Evolutionary conservation across 2,329 filamentous ascomycete genomes (phyloP).

Genomic region (Cladophialophora bantiana): DNA sequence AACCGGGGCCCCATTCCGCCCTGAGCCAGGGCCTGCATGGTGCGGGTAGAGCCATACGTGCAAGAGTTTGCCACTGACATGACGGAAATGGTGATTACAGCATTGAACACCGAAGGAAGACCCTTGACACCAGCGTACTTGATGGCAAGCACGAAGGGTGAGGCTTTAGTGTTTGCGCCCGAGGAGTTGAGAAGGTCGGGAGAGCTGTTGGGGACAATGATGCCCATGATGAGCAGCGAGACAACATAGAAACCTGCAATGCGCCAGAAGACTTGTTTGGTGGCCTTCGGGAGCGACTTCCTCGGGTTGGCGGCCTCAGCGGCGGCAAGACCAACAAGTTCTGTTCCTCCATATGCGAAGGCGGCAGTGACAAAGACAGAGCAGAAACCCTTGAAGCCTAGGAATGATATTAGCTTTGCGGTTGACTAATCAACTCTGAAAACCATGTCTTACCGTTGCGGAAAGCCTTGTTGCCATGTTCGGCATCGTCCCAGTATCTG

Average conservation of each 20-base stretch:
- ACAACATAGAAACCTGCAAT: slow-evolving; percentile 91
- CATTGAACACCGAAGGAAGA: slow-evolving; percentile 89
- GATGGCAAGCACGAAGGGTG: slow-evolving; percentile 93
- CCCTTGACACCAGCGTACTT: slow-evolving; percentile 80
- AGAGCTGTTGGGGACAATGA: slow-evolving; percentile 75
- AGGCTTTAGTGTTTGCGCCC: slow-evolving; percentile 72
- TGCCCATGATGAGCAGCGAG: slow-evolving; percentile 78
- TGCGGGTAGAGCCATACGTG: slow-evolving; percentile 89
- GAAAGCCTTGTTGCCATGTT: slow-evolving; percentile 59
- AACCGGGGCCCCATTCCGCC: slow-evolving; percentile 80
- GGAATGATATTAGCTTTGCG: not conserved
- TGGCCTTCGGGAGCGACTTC: slow-evolving; percentile 80
- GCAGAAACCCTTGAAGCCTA: slow-evolving; percentile 68
- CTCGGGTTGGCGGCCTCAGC: slow-evolving; percentile 65
- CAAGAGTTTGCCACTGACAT: slow-evolving; percentile 90
- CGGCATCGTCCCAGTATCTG: slow-evolving; percentile 67
- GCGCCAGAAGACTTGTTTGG: slow-evolving; percentile 93
- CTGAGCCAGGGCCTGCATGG: slow-evolving; percentile 85
- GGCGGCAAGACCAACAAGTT: slow-evolving; percentile 67
- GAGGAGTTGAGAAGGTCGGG: slow-evolving; percentile 68
- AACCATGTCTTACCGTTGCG: slow-evolving; percentile 64
- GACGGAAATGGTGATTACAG: slow-evolving; percentile 84
- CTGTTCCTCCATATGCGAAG: slow-evolving; percentile 69
- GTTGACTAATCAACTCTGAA: not conserved
- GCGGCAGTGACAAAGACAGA: slow-evolving; percentile 69